Evolutionary conservation across 768 basidiomycete species (phyloP).

Genomic region (Mycena indigotica): DNA sequence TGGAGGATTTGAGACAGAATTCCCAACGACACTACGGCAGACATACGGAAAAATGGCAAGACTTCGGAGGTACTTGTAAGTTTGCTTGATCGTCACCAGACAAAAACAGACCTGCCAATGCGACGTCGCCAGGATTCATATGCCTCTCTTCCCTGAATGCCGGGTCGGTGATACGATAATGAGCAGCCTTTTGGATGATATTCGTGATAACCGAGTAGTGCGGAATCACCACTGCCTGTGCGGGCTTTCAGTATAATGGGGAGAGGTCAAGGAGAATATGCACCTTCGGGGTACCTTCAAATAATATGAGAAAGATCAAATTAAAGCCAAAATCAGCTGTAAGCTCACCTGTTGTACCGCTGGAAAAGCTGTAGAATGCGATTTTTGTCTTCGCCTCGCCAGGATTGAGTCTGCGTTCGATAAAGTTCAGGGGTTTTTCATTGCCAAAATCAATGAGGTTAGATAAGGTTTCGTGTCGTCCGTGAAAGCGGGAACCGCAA

Average conservation of each 20-base stretch:
- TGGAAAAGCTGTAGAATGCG: conserved; percentile 73
- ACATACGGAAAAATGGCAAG: conserved; percentile 61
- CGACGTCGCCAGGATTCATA: conserved; percentile 57
- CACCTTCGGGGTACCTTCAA: conserved; percentile 42
- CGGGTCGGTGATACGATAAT: conserved; percentile 47
- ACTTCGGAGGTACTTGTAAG: conserved; percentile 33
- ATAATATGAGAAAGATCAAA: neutral
- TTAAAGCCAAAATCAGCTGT: conserved; percentile 22
- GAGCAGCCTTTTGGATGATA: conserved; percentile 58
- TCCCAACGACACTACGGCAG: neutral
- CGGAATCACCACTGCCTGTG: conserved; percentile 65
- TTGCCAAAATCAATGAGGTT: conserved; percentile 49
- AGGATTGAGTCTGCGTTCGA: conserved; percentile 46
- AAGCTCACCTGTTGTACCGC: conserved; percentile 69
- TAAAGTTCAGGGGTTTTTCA: conserved; percentile 39
- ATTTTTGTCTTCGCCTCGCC: conserved; percentile 65
- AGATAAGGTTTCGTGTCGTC: conserved; percentile 39
- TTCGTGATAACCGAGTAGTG: conserved; percentile 70
- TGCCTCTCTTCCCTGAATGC: conserved; percentile 41
- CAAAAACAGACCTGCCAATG: conserved; percentile 51
- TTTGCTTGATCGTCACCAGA: neutral
- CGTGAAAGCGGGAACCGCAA: conserved; percentile 8
- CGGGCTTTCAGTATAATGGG: neutral
- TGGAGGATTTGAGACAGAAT: conserved; percentile 23
- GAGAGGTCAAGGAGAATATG: neutral